These are phyloP conservation scores for Penicillium janthinellum DNA, from an alignment of 2,329 filamentous ascomycete genomes.

Conservation along the genomic window DNA sequence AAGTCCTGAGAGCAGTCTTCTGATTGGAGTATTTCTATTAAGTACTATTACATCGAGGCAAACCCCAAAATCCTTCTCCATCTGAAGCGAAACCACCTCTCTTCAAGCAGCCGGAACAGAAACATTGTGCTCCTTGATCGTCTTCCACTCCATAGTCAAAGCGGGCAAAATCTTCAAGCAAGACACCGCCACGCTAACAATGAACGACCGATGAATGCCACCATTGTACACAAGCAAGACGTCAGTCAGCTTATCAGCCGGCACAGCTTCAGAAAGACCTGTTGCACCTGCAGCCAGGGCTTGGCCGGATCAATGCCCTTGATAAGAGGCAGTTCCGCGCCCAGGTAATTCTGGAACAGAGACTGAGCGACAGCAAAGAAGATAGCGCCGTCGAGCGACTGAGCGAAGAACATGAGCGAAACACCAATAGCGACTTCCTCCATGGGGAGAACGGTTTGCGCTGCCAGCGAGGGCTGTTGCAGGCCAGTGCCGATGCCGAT, in stretches of 20 bases:
- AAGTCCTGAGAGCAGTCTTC: neutral
- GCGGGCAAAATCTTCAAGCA: neutral
- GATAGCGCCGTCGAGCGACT: conserved; percentile 23
- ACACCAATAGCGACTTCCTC: conserved; percentile 22
- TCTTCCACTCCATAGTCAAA: conserved; percentile 7
- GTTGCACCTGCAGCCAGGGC: conserved; percentile 20
- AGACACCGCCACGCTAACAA: conserved; percentile 16
- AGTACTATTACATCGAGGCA: neutral
- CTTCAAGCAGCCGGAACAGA: neutral
- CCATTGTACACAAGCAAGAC: conserved; percentile 21
- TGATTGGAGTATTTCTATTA: neutral
- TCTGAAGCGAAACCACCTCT: neutral
- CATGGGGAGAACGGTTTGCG: conserved; percentile 18
- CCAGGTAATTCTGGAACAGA: conserved; percentile 22
- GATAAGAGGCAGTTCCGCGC: conserved; percentile 10
- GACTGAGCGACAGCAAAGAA: conserved; percentile 23
- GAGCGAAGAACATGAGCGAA: conserved; percentile 23
- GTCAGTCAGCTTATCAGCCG: conserved; percentile 12
- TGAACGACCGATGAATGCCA: conserved; percentile 17
- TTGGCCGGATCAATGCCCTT: conserved; percentile 13
- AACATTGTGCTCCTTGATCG: conserved; percentile 4
- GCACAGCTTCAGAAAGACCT: conserved; percentile 9
- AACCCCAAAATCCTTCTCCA: neutral
- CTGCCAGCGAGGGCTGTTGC: conserved; percentile 23
- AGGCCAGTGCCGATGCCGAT: conserved; percentile 20